Base-by-base conservation (phyloP, 1,284 basidiomycete species). In the Kwoniella shivajii region DNA sequence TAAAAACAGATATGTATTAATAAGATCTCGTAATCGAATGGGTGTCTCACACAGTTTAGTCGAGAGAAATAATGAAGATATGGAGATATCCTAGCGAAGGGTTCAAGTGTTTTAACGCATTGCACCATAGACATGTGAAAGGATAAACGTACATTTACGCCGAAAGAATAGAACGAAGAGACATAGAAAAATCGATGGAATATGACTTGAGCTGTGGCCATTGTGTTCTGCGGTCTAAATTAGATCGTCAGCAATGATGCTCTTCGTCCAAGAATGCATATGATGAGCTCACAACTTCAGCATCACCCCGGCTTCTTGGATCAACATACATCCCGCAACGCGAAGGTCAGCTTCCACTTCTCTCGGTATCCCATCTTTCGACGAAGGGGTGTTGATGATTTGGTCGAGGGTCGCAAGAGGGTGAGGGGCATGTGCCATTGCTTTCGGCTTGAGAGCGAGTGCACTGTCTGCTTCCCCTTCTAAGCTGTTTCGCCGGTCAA, bases 111-210 rank as follows among this genome's bases (percentile, higher is more conserved):
- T n/a, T n/a, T 16, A 36, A 37, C 26, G 16, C 14, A 3, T 16
- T 41, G 18, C 22, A 30, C 7, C 24, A 30, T n/a, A 34, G 14
- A 11, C 26, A 16, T 53, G 59, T 29, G 43, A 31, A 31, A 20
- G 20, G 43, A 4, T 30, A 1, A 30, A 81, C 86, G 76, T 68
- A 95, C 93, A 64, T 86, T 88, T 57, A 96, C 87, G 26, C 90
- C 87, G 74, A 95, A 99, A 59, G 92, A 88, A 69, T 88, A 88
- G 85, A 99, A 86, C 3, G 93, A 96, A 4, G 89, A 88, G 16
- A 96, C 91, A 79, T 86, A 98, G 89, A 88, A 99, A 82, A 99
- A 99, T 29, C 95, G 83, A 64, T 99, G 95, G 73, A 95, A 95
- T 4, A 99, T 79, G 37, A 98, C 92, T 73, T 98, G 94, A 0